A percentile compares a stretch with the other conserved stretches of the same genome.
Conservation (phyloP, 495 filamentous ascomycete genomes). For the Penicillium egyptiacum region DNA sequence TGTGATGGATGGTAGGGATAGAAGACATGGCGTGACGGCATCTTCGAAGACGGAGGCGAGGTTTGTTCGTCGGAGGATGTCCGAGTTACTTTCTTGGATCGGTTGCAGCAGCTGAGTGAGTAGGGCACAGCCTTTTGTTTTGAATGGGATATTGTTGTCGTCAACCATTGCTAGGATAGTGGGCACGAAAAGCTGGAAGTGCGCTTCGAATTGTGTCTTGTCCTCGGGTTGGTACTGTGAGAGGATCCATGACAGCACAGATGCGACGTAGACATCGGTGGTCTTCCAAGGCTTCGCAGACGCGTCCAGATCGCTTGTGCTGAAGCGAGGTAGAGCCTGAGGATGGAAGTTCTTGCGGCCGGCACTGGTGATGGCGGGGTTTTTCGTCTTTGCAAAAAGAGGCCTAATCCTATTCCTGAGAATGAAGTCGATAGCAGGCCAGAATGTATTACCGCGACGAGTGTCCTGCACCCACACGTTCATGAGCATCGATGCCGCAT, state of each 20-base stretch:
- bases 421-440: constrained; percentile 55
- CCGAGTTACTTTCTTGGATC: constrained; percentile 45
- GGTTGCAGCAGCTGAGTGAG: constrained; percentile 61
- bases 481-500: constrained; percentile 36
- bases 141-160: constrained; percentile 56
- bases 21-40: constrained; percentile 68
- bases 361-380: constrained; percentile 59
- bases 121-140: constrained; percentile 60
- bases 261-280: constrained; percentile 56
- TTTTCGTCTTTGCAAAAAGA: constrained; percentile 67
- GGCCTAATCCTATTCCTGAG: constrained; percentile 58
- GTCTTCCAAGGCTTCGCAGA: constrained; percentile 73
- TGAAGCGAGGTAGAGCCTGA: constrained; percentile 39
- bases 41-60: constrained; percentile 78
- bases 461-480: constrained; percentile 37
- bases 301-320: constrained; percentile 48
- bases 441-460: constrained; percentile 20
- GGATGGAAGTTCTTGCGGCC: constrained; percentile 61
- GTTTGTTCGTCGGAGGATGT: constrained; percentile 68
- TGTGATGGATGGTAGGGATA: constrained; percentile 76
- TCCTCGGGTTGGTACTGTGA: constrained; percentile 40
- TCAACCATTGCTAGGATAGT: constrained; percentile 79
- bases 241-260: constrained; percentile 68
- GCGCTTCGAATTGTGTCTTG: constrained; percentile 38
- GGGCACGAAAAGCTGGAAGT: constrained; percentile 84